Evolutionary conservation across 2,329 filamentous ascomycete genomes (phyloP).

Genomic region (Davidsoniella neocaledoniae): DNA sequence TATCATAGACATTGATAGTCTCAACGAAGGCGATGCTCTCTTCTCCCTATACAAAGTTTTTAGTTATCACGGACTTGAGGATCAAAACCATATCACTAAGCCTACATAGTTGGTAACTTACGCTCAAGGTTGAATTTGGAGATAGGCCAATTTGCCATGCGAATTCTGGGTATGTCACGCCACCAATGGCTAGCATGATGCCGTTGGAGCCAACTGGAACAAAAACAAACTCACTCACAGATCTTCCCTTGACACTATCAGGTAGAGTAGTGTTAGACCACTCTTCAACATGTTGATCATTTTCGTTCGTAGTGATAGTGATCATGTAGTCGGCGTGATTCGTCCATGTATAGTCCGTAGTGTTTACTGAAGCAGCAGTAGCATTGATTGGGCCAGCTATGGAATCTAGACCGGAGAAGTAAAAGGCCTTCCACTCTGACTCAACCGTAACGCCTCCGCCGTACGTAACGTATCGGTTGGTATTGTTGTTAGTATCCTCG

Average conservation of each 20-base stretch:
- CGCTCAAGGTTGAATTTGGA: conserved; percentile 14
- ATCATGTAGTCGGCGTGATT: conserved; percentile 39
- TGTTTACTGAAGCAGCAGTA: conserved; percentile 15
- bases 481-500: conserved; percentile 23
- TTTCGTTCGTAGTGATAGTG: conserved; percentile 36
- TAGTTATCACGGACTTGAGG: background rate
- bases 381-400: conserved; percentile 32
- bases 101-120: background rate
- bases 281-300: conserved; percentile 26
- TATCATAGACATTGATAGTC: conserved; percentile 61
- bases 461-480: conserved; percentile 47
- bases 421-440: conserved; percentile 55
- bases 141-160: conserved; percentile 19
- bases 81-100: background rate
- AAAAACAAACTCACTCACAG: conserved; percentile 52
- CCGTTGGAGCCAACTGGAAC: conserved; percentile 63
- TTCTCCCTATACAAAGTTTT: conserved; percentile 16
- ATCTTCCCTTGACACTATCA: conserved; percentile 32
- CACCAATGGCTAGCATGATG: conserved; percentile 61
- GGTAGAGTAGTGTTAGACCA: conserved; percentile 44
- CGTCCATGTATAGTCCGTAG: conserved; percentile 15
- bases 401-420: conserved; percentile 48
- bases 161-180: conserved; percentile 43
- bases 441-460: conserved; percentile 48
- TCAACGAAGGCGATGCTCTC: conserved; percentile 56